phyloP scores from a whole-genome alignment of 2,329 filamentous ascomycete genomes.

The Echinosphaeria canescens region DNA sequence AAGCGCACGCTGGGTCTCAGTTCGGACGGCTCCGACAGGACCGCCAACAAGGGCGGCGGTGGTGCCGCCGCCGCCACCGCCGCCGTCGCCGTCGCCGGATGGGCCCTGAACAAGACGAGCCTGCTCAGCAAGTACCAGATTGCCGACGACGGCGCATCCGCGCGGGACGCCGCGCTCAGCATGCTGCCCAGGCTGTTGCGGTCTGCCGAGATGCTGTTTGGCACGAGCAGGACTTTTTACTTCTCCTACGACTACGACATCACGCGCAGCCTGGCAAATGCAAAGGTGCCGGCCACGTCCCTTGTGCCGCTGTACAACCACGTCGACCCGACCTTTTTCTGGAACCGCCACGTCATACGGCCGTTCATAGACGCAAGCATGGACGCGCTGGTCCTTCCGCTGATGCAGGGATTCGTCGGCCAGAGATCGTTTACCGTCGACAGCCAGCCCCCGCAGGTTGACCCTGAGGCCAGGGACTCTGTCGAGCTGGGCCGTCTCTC shows the following conservation, averaged over 20 bases:
- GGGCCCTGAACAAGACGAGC: too few relatives aligned
- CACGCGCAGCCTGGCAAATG: conserved; percentile 37
- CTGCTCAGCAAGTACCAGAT: conserved; percentile 3
- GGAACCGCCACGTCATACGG: conserved; percentile 59
- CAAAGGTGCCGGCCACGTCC: conserved; percentile 13
- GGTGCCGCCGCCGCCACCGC: conserved; percentile 7
- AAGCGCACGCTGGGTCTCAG: conserved; percentile 50
- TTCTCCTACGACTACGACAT: conserved; percentile 93
- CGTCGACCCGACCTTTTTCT: conserved; percentile 69
- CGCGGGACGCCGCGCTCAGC: conserved; percentile 14
- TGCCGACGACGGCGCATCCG: conserved; percentile 13
- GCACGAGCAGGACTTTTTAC: conserved; percentile 67
- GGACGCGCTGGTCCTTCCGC: conserved; percentile 49
- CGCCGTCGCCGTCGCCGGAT: conserved; percentile 13
- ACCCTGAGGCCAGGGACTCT: conserved; percentile 20
- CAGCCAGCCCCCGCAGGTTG: conserved; percentile 29
- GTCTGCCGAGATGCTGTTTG: conserved; percentile 69
- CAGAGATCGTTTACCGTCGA: conserved; percentile 65
- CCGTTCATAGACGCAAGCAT: conserved; percentile 58
- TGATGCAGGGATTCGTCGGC: conserved; percentile 90
- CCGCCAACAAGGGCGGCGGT: conserved; percentile 1
- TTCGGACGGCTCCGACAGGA: conserved; percentile 16
- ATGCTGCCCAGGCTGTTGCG: conserved; percentile 69
- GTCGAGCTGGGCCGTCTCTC: conserved; percentile 14
- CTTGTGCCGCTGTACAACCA: conserved; percentile 42